Base-by-base conservation (phyloP, 306 rosid species). In the Lathyrus sativus region DNA sequence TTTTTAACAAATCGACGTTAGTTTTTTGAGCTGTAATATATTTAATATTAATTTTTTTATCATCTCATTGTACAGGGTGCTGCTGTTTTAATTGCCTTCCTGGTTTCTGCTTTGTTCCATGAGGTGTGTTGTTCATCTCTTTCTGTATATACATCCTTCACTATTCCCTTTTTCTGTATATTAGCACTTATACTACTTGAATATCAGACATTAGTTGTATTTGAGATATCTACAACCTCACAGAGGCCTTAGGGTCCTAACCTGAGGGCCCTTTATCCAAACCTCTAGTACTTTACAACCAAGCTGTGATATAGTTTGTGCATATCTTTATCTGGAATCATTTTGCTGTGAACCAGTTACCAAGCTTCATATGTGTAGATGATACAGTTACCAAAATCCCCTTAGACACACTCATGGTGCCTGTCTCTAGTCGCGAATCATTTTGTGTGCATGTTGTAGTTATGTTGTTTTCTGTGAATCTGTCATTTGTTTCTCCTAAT, bases 31-130 rank as follows among this genome's bases (percentile, higher is more conserved):
- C 53, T 49, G 55, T 48, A 35, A 50, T 59, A 60, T 62, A 76
- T 65, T n/a, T 42, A 14, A 70, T 8, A 13, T 9, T 51, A 61
- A 51, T 11, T 46, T 48, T 76, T 39, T 46, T 48, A 18, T 67
- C 49, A 29, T 67, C 45, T 51, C 78, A 19, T 50, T 57, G 14
- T 79, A 56, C 89, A 95, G 99, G 90, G 85, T 35, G 84, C 68
- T 65, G 84, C 97, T 10, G n/a, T 88, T 62, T 6, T 95, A 58
- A 84, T 95, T 12, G 77, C 86, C 17, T 95, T 90, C 74, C 80
- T 95, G 46, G 90, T 90, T 68, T 95, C 99, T 74, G 99, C 97
- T 3, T 77, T 88, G 71, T 90, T 95, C 77, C 99, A 95, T 58
- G 99, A 95, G 99, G 99, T 93, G 76, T 41, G 55, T 42, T 22